phyloP scores from a whole-genome alignment of 2,329 filamentous ascomycete genomes.

The Xylariaceae sp. region DNA sequence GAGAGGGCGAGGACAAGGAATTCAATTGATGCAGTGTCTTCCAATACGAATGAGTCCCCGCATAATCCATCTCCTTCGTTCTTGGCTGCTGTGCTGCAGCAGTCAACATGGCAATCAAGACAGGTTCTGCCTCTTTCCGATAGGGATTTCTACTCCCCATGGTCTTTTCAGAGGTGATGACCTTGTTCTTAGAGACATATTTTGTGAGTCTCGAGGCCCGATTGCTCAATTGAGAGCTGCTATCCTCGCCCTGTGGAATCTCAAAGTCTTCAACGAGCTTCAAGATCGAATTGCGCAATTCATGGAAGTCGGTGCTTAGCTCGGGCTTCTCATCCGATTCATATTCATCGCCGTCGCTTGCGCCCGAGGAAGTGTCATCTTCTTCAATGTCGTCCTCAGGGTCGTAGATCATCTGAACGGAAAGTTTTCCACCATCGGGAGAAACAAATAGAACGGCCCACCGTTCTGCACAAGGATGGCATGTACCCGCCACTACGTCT shows the following conservation, averaged over 20 bases:
- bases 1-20: slow-evolving; percentile 54
- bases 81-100: slow-evolving; percentile 74
- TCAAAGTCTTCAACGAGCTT: slow-evolving; percentile 81
- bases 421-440: slow-evolving; percentile 65
- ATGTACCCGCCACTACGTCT: slow-evolving; percentile 62
- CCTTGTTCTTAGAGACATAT: slow-evolving; percentile 57
- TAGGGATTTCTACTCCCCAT: slow-evolving; percentile 59
- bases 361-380: slow-evolving; percentile 58
- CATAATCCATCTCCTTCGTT: slow-evolving; percentile 75
- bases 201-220: slow-evolving; percentile 59
- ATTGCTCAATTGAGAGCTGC: slow-evolving; percentile 64
- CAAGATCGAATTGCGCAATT: slow-evolving; percentile 73
- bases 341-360: slow-evolving; percentile 59
- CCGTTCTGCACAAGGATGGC: slow-evolving; percentile 75
- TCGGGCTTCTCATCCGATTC: slow-evolving; percentile 58
- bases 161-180: slow-evolving; percentile 48
- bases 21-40: slow-evolving; percentile 73
- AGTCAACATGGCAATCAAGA: slow-evolving; percentile 69
- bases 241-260: slow-evolving; percentile 61
- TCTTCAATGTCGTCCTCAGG: slow-evolving; percentile 61
- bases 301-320: slow-evolving; percentile 74
- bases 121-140: slow-evolving; percentile 43
- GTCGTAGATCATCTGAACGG: slow-evolving; percentile 69
- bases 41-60: slow-evolving; percentile 81
- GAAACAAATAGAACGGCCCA: slow-evolving; percentile 82